Percentiles rank a stretch among this genome's conserved stretches.
Conservation (phyloP, 345 rosid genomes). For the Sonneratia caseolaris region DNA sequence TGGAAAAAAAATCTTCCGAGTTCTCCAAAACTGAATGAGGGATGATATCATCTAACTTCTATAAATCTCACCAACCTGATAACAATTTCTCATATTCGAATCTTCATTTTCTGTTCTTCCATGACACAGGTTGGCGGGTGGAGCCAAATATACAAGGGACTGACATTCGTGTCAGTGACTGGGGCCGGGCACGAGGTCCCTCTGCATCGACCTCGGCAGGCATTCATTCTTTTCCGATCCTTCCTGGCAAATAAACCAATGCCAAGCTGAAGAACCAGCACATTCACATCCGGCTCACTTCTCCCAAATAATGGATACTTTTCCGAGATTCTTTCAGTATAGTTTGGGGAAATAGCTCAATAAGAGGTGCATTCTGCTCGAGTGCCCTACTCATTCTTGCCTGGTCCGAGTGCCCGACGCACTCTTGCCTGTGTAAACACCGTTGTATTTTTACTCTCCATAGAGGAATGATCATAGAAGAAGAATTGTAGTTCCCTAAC, state of each 20-base stretch:
- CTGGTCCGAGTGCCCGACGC: conserved; percentile 13
- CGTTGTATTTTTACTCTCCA: not conserved
- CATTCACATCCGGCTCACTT: not conserved
- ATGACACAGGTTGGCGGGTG: conserved; percentile 76
- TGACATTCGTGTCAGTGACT: conserved; percentile 64
- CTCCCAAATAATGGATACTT: not conserved
- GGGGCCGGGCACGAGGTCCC: conserved; percentile 99
- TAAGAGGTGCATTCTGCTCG: conserved; percentile 21
- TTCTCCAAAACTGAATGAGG: not conserved
- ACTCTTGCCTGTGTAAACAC: conserved; percentile 5
- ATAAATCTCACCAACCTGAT: not conserved
- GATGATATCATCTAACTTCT: not conserved
- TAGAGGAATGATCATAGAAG: not conserved
- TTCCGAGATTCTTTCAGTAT: not conserved
- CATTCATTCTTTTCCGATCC: conserved; percentile 75
- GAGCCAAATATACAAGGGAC: conserved; percentile 87
- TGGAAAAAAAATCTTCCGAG: not conserved
- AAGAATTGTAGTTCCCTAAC: not conserved
- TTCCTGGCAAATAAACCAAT: conserved; percentile 65
- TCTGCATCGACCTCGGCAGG: conserved; percentile 71
- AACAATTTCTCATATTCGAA: not conserved
- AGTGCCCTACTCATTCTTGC: conserved; percentile 17
- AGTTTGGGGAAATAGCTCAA: conserved; percentile 1
- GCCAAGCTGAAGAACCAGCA: conserved; percentile 29
- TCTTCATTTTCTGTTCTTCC: not conserved